Evolutionary conservation across 2,329 filamentous ascomycete genomes (phyloP), one percentile per base, ranked within the genome.

Genomic region (Fusarium nodosum): DNA sequence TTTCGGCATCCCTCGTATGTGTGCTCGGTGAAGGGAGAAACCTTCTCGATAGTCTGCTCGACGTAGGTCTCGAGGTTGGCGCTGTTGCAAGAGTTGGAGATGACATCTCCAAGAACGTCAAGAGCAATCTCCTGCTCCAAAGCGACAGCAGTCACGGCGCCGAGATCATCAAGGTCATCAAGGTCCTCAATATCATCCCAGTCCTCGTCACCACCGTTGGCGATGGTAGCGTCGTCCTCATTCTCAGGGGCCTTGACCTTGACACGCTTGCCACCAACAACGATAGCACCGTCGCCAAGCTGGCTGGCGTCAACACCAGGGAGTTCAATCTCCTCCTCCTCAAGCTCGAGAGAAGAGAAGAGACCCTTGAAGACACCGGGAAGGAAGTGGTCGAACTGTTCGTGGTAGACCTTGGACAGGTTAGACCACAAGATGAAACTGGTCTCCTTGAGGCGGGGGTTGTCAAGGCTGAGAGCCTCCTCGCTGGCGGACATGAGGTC

Each of bases 391-490:
- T 89, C 88, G 67, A 97, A 95, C 56, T 94, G 86, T 76, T 93
- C 91, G 75, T 91, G 90, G 80, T 98, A 98, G 12, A 98, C 93
- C 83, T 97, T 97, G 67, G 95, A 92, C 77, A 99, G 90, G 41
- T 93, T 93, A 71, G 93, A 94, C 95, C 96, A 99, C 56, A 99
- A 87, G 67, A 98, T 97, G 82, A 97, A 99, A 78, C 93, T 97
- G 66, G 94, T 97, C 84, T 99, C 96, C 80, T 94, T 93, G 53
- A 98, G 89, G 60, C 94, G 89, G 42, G 94, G 92, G 82, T 97
- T 94, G 74, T 93, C 94, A 4, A 99, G 89, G 73, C 91, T 86
- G 3, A 98, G 86, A 57, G 92, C 94, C 80, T 97, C 94, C 81
- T 97, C 94, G 72, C 93, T 97, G 16, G 95, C 91, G 75, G 91